Conservation (phyloP, 192 early-diverging fungal genomes). For the Podila epigama region DNA sequence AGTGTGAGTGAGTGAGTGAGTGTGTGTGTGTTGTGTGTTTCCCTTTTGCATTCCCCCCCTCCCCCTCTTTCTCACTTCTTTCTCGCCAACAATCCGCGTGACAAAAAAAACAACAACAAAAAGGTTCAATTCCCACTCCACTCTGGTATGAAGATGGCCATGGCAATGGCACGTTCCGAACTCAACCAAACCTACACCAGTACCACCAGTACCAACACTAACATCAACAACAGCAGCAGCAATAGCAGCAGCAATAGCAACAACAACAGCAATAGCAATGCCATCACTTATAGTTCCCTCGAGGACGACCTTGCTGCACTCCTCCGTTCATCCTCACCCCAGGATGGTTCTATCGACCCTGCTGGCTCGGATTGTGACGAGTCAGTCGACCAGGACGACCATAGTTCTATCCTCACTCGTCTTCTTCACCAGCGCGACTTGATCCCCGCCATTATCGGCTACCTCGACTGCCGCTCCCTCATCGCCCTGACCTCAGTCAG, state of each 20-base stretch:
- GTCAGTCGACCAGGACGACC: constrained; percentile 4
- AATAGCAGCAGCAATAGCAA: background rate
- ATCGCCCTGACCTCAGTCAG: constrained; percentile 17
- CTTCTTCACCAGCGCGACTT: constrained; percentile 19
- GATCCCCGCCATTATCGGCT: constrained; percentile 23
- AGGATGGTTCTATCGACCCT: background rate
- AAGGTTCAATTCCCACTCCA: background rate
- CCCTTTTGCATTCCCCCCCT: background rate
- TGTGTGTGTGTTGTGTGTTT: no score
- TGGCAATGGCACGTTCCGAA: constrained; percentile 29
- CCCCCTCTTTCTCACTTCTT: background rate
- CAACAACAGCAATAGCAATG: background rate
- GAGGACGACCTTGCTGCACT: background rate
- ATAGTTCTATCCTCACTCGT: constrained; percentile 15
- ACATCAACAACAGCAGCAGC: background rate
- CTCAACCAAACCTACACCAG: constrained; percentile 20
- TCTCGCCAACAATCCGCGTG: background rate
- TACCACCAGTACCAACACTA: background rate
- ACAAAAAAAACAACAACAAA: no score
- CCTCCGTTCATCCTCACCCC: background rate
- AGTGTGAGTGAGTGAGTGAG: no score
- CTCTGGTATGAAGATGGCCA: constrained; percentile 23
- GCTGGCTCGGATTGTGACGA: background rate
- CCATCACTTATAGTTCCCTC: background rate
- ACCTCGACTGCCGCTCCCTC: constrained; percentile 32